Conservation (phyloP, 2,329 filamentous ascomycete species). For the Diaporthe australafricana region DNA sequence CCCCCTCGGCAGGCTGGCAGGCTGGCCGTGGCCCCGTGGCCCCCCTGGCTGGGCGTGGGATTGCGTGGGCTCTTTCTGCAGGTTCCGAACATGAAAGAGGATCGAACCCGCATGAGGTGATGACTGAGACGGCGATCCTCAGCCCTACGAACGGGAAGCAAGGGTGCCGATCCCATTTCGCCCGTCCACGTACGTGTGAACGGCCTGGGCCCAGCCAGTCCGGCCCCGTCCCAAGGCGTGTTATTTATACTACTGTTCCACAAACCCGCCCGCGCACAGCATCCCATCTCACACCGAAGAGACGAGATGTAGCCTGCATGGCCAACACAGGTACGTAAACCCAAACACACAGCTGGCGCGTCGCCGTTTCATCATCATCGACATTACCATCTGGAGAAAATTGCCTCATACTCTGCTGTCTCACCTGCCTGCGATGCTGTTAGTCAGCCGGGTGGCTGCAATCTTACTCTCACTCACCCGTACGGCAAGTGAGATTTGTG, state of each 20-base stretch:
- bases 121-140: constrained; percentile 25
- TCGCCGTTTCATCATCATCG: constrained; percentile 8
- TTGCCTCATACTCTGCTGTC: constrained; percentile 15
- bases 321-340: neutral
- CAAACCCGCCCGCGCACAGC: neutral
- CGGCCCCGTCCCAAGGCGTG: neutral
- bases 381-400: too few relatives aligned
- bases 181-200: neutral
- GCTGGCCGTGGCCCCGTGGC: too few relatives aligned
- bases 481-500: too few relatives aligned
- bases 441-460: constrained; percentile 2
- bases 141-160: constrained; percentile 30
- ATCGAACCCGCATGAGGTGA: constrained; percentile 21
- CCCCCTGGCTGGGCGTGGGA: neutral
- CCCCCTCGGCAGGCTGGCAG: neutral
- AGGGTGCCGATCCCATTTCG: constrained; percentile 17
- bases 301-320: neutral
- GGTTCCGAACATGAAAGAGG: constrained; percentile 10
- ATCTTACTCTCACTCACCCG: too few relatives aligned
- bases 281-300: neutral
- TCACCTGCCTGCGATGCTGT: constrained; percentile 17
- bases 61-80: constrained; percentile 6
- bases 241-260: neutral
- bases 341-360: constrained; percentile 6
- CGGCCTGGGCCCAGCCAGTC: neutral